phyloP scores from a whole-genome alignment of 78 protist genomes.

The Anaeramoeba ignava region DNA sequence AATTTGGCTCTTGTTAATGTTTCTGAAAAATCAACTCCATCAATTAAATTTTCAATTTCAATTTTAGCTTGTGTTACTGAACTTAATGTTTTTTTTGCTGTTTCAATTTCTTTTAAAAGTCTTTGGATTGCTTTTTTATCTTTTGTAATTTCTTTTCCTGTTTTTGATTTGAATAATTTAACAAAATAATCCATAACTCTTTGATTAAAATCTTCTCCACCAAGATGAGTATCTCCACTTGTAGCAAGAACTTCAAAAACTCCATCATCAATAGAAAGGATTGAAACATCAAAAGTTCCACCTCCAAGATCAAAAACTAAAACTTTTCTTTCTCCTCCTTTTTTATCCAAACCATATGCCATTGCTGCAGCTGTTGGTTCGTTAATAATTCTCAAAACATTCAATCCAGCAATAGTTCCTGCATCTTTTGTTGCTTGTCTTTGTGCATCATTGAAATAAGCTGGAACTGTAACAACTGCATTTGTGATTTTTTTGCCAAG shows the following conservation, averaged over 20 bases:
- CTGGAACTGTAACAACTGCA: slow-evolving; percentile 94
- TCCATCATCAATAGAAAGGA: slow-evolving; percentile 25
- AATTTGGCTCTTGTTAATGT: slow-evolving; percentile 79
- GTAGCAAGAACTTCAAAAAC: slow-evolving; percentile 32
- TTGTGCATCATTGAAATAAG: slow-evolving; percentile 87
- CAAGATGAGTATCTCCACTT: slow-evolving; percentile 81
- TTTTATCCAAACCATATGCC: slow-evolving; percentile 73
- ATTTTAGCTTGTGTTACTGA: too few species aligned
- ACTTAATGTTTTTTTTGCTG: too few species aligned
- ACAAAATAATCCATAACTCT: too few species aligned
- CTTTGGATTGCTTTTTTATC: not conserved
- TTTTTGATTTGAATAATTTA: slow-evolving; percentile 8
- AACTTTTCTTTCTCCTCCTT: not conserved
- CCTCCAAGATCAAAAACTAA: slow-evolving; percentile 16
- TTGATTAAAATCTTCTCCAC: too few species aligned
- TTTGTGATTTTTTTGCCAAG: slow-evolving; percentile 57
- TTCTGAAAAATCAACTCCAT: too few species aligned
- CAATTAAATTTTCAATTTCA: too few species aligned
- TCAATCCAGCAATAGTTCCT: slow-evolving; percentile 64
- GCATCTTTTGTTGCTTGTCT: slow-evolving; percentile 71
- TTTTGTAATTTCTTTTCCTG: slow-evolving; percentile 14
- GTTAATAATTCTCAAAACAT: slow-evolving; percentile 42
- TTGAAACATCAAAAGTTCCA: slow-evolving; percentile 37
- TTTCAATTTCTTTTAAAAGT: too few species aligned
- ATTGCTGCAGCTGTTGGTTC: slow-evolving; percentile 95